Evolutionary conservation across 139 green algal species (phyloP), one percentile per base, ranked within the genome.

Genomic region (Micractinium sp.): DNA sequence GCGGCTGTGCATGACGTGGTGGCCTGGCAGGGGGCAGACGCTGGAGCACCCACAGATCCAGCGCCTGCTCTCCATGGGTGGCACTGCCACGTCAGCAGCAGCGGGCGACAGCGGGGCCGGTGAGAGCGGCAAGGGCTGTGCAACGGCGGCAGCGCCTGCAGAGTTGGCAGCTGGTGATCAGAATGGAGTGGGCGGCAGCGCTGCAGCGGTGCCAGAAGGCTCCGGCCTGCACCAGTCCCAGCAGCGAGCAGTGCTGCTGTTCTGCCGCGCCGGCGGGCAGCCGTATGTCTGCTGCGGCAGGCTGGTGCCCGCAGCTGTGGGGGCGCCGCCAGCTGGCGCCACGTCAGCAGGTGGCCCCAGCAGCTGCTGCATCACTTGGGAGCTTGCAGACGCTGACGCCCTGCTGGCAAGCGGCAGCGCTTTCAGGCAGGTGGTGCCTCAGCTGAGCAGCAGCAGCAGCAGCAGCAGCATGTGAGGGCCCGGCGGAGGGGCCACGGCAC

Each of bases 1-100:
- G 39, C 41, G 38, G 22, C 63, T 87, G 66, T 35, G 39, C 31
- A 90, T 92, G 63, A 90, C 56, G 15, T 92, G 89, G 89, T 92
- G 89, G 89, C 47, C 84, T 0, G 85, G 89, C 36, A 82, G 41
- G 75, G 89, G 89, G 3, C 85, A 88, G 47, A 90, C 85, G 3
- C 25, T 60, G 53, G 77, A 80, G 41, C 89, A 92, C 36, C 89
- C 89, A 25, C 38, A 53, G 4, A 90, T 92, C 41, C 84, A 82
- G 33, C 39, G 83, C 1, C 61, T 92, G 47, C 76, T 92, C 39
- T 74, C 85, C 38, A 53, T 53, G 0, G 47, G 74, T 22, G 9
- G 75, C 75, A 22, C 13, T 22, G 60, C 60, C 16, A 67, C 16
- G 60, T n/a, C 22, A n/a, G n/a, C n/a, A n/a, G n/a, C n/a, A n/a